Evolutionary conservation across 1,284 basidiomycete genomes (phyloP), one percentile per base, ranked within the genome.

Genomic region (Ceraceosorus guamensis): DNA sequence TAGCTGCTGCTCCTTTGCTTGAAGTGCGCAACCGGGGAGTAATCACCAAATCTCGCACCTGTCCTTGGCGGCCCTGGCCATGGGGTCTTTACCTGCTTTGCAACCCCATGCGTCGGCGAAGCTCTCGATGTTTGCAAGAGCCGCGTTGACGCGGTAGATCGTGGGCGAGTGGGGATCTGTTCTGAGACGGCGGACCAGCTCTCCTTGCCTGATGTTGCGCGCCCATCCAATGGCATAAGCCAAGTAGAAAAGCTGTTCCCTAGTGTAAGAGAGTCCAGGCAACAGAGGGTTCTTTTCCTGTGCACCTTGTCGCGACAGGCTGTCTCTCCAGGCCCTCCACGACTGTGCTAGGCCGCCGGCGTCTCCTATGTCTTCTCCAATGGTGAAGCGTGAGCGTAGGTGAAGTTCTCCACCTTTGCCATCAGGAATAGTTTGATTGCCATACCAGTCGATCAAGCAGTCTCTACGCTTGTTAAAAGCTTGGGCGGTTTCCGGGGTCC

Each of bases 361-460:
- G 56, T 79, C 85, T 60, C 87, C 87, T 84, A 79, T 76, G 85
- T 89, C 60, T 84, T 88, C 88, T 83, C 73, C 68, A 44, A 66
- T 62, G 48, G 81, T 77, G 49, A 80, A 77, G 79, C 86, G 80
- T 70, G 90, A 88, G 75, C 92, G 92, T 46, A 95, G 84, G 76
- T 89, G 83, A 32, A 92, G 57, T 65, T 84, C 81, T 14, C 87
- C 85, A 16, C 91, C 91, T 70, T 87, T 85, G 7, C 86, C 88
- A 68, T 92, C 89, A 52, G 87, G 83, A 50, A 91, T 82, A 6
- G 84, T 87, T 76, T 91, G 93, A 41, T 75, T 80, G 51, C 86
- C 88, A 78, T 88, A 98, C 77, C 97, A 93, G 53, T 86, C 82
- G 30, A 89, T 83, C 55, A 98, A 86, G 73, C 93, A 98, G 55